Evolutionary conservation across 164 flowering plant species (phyloP).

Genomic region (Warburgia ugandensis): DNA sequence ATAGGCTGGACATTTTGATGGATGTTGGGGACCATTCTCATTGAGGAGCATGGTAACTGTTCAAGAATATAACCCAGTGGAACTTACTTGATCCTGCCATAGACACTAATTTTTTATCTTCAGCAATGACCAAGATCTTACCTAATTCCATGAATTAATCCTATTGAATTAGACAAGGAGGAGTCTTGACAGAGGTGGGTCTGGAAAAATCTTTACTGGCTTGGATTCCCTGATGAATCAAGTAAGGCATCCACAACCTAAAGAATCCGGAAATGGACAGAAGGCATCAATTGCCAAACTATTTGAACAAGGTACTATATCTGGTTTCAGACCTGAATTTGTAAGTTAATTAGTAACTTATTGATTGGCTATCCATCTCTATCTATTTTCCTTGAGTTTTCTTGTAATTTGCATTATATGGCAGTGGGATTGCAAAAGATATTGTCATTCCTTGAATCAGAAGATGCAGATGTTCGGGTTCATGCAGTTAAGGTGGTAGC

Average conservation of each 20-base stretch:
- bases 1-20: too few relatives aligned
- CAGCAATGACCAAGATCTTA: too few relatives aligned
- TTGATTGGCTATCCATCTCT: neutral
- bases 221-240: constrained; percentile 55
- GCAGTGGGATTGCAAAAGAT: constrained; percentile 98
- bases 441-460: constrained; percentile 85
- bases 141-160: neutral
- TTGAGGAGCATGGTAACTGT: too few relatives aligned
- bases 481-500: constrained; percentile 99
- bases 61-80: too few relatives aligned
- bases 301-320: constrained; percentile 27
- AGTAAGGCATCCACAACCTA: constrained; percentile 35
- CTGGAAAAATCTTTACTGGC: constrained; percentile 28
- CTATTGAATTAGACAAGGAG: constrained; percentile 50
- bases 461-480: constrained; percentile 82
- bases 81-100: too few relatives aligned
- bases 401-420: constrained; percentile 7
- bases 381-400: neutral
- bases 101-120: too few relatives aligned
- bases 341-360: neutral
- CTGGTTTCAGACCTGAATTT: neutral
- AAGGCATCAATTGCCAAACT: constrained; percentile 80
- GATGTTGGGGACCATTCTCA: too few relatives aligned
- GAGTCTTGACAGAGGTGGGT: constrained; percentile 52
- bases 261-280: constrained; percentile 54